phyloP scores from a whole-genome alignment of 495 filamentous ascomycete species.

The Aspergillus nanangensis region DNA sequence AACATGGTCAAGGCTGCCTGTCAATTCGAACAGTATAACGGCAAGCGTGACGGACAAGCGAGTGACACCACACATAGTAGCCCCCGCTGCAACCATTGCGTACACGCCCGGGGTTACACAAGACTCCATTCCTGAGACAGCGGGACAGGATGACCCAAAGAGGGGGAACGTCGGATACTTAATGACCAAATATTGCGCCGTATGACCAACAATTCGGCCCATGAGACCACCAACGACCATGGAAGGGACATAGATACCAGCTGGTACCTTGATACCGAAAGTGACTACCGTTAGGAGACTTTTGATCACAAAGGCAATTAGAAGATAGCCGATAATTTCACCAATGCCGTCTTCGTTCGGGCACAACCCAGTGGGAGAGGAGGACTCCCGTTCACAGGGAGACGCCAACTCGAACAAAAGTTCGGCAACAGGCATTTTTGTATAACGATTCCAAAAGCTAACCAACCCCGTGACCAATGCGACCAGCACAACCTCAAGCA shows the following conservation, averaged over 20 bases:
- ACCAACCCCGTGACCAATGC: slow-evolving; percentile 77
- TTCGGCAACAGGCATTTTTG: slow-evolving; percentile 84
- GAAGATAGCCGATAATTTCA: slow-evolving; percentile 60
- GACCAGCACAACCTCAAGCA: slow-evolving; percentile 85
- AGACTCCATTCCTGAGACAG: slow-evolving; percentile 61
- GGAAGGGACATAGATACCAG: slow-evolving; percentile 94
- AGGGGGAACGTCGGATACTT: slow-evolving; percentile 65
- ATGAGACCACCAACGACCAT: slow-evolving; percentile 97
- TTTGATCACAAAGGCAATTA: slow-evolving; percentile 83
- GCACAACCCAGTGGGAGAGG: slow-evolving; percentile 63
- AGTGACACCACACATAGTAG: slow-evolving; percentile 97
- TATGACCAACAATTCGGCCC: slow-evolving; percentile 83
- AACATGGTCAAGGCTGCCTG: slow-evolving; percentile 90
- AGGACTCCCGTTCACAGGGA: slow-evolving; percentile 69
- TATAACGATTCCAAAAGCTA: slow-evolving; percentile 92
- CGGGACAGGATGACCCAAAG: slow-evolving; percentile 65
- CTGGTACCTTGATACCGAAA: slow-evolving; percentile 92
- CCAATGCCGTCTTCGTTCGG: slow-evolving; percentile 73
- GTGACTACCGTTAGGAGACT: slow-evolving; percentile 81
- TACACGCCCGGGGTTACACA: slow-evolving; percentile 96
- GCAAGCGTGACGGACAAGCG: slow-evolving; percentile 89
- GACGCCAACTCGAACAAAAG: slow-evolving; percentile 85
- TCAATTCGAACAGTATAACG: slow-evolving; percentile 94
- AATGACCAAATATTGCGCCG: slow-evolving; percentile 77
- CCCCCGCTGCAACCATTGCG: slow-evolving; percentile 88